These are phyloP conservation scores for Lumnitzera littorea DNA, from an alignment of 345 rosid species.

Conservation along the genomic window DNA sequence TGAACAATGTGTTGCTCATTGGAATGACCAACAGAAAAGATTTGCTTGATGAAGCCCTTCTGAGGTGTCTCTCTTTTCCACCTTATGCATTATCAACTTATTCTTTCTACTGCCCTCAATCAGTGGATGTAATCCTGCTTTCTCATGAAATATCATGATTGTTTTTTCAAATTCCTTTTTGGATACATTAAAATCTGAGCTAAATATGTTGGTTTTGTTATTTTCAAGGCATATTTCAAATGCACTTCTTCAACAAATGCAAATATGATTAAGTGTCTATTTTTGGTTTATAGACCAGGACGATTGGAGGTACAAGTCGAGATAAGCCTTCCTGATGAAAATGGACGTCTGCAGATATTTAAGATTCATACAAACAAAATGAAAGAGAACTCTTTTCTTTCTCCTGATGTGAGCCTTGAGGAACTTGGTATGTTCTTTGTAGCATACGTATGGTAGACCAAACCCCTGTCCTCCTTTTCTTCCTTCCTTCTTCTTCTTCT, in stretches of 20 bases:
- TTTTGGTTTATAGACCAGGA: constrained; percentile 65
- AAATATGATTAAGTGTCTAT: too few relatives aligned
- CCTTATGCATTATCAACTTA: background rate
- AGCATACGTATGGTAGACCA: background rate
- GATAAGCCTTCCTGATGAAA: constrained; percentile 99
- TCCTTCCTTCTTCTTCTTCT: too few relatives aligned
- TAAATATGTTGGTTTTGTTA: too few relatives aligned
- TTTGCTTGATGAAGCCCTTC: constrained; percentile 97
- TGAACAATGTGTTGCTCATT: constrained; percentile 95
- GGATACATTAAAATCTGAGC: too few relatives aligned
- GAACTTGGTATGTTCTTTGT: constrained; percentile 62
- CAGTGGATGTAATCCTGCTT: too few relatives aligned
- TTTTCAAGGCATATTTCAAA: background rate
- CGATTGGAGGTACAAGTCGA: constrained; percentile 98
- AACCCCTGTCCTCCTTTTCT: background rate
- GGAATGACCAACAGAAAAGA: constrained; percentile 99
- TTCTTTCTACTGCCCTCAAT: background rate
- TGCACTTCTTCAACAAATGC: too few relatives aligned
- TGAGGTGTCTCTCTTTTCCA: constrained; percentile 42
- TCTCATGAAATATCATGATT: too few relatives aligned
- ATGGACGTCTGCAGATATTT: constrained; percentile 93
- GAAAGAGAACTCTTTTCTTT: constrained; percentile 95
- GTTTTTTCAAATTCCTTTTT: too few relatives aligned
- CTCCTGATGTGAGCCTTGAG: constrained; percentile 73
- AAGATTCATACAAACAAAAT: constrained; percentile 97